Evolutionary conservation across 805 yeast species (phyloP).

Genomic region (Torulaspora microellipsoides): DNA sequence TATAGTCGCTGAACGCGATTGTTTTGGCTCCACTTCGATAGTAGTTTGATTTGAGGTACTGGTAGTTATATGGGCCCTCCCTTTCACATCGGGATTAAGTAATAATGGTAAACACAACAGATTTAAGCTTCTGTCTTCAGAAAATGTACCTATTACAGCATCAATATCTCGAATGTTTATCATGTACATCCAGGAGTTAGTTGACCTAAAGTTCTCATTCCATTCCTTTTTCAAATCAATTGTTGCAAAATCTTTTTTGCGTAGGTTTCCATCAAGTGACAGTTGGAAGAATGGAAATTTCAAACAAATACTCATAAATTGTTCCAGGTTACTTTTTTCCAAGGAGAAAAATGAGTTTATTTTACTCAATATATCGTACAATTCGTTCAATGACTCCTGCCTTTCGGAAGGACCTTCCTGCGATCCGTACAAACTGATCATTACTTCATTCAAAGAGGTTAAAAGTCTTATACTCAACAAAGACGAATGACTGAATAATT

Average conservation of each 20-base stretch:
- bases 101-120: constrained; percentile 17
- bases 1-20: constrained; percentile 8
- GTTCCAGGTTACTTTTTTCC: constrained; percentile 17
- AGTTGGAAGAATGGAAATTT: constrained; percentile 19
- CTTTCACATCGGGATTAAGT: constrained; percentile 6
- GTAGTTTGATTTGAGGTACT: neutral
- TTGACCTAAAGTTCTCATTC: constrained; percentile 2
- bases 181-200: constrained; percentile 9
- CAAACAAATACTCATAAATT: constrained; percentile 20
- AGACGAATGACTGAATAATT: constrained; percentile 26
- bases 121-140: constrained; percentile 11
- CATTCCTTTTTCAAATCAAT: constrained; percentile 15
- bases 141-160: constrained; percentile 11
- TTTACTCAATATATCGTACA: constrained; percentile 10
- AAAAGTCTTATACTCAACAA: constrained; percentile 15
- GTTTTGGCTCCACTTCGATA: neutral
- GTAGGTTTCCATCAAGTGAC: constrained; percentile 1
- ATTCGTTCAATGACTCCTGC: constrained; percentile 2
- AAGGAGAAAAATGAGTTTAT: constrained; percentile 11
- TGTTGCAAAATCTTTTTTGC: constrained; percentile 22
- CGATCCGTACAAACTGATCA: constrained; percentile 13
- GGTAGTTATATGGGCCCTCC: neutral
- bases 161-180: neutral
- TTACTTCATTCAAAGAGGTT: constrained; percentile 17
- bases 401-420: constrained; percentile 1